phyloP scores from a whole-genome alignment of 192 early-diverging fungal genomes.

The Backusella tuberculispora region DNA sequence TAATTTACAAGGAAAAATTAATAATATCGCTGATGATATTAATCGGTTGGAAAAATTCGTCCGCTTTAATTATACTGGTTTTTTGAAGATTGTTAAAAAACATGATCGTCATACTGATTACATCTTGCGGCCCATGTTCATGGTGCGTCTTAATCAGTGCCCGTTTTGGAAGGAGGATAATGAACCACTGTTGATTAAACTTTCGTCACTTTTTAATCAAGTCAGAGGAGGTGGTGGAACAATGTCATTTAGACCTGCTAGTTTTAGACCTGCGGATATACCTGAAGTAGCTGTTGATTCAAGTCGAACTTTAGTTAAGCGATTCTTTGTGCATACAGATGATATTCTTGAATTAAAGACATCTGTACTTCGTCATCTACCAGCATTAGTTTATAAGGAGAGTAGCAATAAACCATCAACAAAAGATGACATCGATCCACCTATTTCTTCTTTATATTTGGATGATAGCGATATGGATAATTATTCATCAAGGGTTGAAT shows the following conservation, averaged over 20 bases:
- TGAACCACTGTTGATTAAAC: conserved; percentile 83
- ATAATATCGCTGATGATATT: conserved; percentile 74
- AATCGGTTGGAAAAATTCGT: conserved; percentile 77
- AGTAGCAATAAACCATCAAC: conserved; percentile 46
- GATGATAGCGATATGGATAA: conserved; percentile 89
- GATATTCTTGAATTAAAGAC: conserved; percentile 94
- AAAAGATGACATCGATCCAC: conserved; percentile 68
- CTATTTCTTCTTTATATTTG: conserved; percentile 91
- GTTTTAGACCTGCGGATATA: not conserved
- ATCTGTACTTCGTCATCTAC: conserved; percentile 85
- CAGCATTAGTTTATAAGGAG: conserved; percentile 87
- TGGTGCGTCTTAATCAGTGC: conserved; percentile 76
- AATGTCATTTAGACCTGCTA: conserved; percentile 25
- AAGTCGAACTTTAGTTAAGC: conserved; percentile 16
- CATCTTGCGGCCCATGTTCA: conserved; percentile 75
- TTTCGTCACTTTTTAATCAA: conserved; percentile 77
- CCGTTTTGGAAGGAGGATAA: conserved; percentile 81
- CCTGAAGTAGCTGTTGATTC: not conserved
- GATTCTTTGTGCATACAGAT: conserved; percentile 94
- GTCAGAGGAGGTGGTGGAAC: conserved; percentile 51
- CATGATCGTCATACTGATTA: conserved; percentile 93
- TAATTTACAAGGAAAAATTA: conserved; percentile 61
- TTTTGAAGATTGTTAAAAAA: conserved; percentile 96
- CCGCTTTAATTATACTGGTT: conserved; percentile 80
- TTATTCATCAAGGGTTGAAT: conserved; percentile 85